A percentile compares a stretch with the other conserved stretches of the same genome.
Conservation (phyloP, 257 asterid genomes). For the Petunia secreta region DNA sequence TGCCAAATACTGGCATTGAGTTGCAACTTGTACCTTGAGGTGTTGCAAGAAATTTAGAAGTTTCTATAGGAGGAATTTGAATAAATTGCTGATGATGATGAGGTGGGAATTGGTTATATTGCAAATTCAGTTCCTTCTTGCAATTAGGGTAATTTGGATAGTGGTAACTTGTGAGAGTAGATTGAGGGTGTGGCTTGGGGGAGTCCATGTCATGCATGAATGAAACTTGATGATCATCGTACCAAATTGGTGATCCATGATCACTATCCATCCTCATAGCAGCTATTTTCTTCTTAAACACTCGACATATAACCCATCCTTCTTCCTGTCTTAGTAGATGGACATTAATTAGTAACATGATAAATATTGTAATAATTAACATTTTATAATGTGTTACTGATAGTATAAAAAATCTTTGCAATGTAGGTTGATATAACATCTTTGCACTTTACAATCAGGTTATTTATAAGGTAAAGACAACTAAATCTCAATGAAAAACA, state of each 20-base stretch:
- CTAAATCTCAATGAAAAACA: too few relatives aligned
- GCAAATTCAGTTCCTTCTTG: slow-evolving; percentile 60
- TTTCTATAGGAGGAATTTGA: slow-evolving; percentile 74
- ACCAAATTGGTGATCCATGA: slow-evolving; percentile 85
- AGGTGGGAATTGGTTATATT: slow-evolving; percentile 37
- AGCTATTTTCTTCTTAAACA: slow-evolving; percentile 76
- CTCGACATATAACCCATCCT: slow-evolving; percentile 98
- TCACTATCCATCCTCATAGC: slow-evolving; percentile 59
- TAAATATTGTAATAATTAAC: not conserved
- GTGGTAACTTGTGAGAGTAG: slow-evolving; percentile 26
- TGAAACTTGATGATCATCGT: slow-evolving; percentile 82
- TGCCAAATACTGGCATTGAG: slow-evolving; percentile 35
- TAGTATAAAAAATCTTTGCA: too few relatives aligned
- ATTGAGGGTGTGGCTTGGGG: slow-evolving; percentile 47
- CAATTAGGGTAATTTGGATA: slow-evolving; percentile 42
- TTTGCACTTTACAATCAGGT: not conserved
- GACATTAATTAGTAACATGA: not conserved
- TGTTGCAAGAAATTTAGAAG: slow-evolving; percentile 38
- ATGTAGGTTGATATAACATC: too few relatives aligned
- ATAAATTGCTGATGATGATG: slow-evolving; percentile 47
- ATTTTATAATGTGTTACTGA: too few relatives aligned
- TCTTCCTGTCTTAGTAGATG: slow-evolving; percentile 62
- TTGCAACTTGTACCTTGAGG: slow-evolving; percentile 35
- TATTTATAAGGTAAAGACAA: too few relatives aligned
- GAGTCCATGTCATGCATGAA: slow-evolving; percentile 80